Percentiles rank a stretch among this genome's conserved stretches.
Evolutionary conservation across 768 basidiomycete species (phyloP).

Genomic region (Naematelia aurantialba): DNA sequence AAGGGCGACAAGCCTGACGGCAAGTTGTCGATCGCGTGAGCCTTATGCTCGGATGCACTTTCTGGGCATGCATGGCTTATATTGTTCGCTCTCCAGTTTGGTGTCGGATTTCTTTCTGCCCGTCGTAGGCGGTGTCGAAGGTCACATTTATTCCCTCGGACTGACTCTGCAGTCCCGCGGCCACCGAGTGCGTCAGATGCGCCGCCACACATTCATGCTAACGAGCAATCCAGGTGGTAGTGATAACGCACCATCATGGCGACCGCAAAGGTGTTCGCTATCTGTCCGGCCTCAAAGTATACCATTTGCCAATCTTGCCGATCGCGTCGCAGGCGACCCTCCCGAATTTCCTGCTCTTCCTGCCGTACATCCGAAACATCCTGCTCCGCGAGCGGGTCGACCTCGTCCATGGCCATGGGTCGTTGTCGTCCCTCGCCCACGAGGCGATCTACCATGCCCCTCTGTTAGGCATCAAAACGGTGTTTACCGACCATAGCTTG

Average conservation of each 20-base stretch:
- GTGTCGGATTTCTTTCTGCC: conserved; percentile 97
- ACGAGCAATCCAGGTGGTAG: conserved; percentile 67
- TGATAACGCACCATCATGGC: conserved; percentile 87
- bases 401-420: conserved; percentile 86
- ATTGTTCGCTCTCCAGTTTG: conserved; percentile 61
- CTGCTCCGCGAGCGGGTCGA: conserved; percentile 79
- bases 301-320: conserved; percentile 77
- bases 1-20: conserved; percentile 16
- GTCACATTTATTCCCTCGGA: conserved; percentile 88
- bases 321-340: conserved; percentile 90
- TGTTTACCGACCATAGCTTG: conserved; percentile 94
- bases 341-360: conserved; percentile 85
- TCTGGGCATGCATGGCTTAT: conserved; percentile 30
- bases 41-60: conserved; percentile 9
- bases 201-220: neutral
- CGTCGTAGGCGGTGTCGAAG: conserved; percentile 90
- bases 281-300: conserved; percentile 79
- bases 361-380: conserved; percentile 88
- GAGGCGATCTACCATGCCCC: conserved; percentile 89
- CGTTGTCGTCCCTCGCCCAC: conserved; percentile 82
- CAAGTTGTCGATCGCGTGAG: conserved; percentile 40
- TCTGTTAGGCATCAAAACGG: conserved; percentile 71
- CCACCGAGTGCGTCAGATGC: conserved; percentile 64
- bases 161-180: conserved; percentile 74
- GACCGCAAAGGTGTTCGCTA: conserved; percentile 85